Evolutionary conservation across 345 rosid genomes (phyloP), one percentile per base, ranked within the genome.

Genomic region (Brassica nigra): DNA sequence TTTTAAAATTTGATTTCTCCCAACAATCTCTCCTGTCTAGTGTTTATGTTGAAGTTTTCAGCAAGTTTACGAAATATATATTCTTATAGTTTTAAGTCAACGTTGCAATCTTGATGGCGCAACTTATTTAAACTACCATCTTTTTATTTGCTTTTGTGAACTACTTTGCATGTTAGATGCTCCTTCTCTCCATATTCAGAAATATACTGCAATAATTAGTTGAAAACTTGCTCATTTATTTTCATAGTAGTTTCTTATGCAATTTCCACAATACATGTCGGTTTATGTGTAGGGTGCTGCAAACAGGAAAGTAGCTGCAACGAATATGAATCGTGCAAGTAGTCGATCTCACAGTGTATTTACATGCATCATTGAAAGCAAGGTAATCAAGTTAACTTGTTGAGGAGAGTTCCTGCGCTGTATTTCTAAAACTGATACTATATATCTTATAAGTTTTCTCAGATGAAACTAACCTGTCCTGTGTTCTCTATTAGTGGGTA

Each of bases 301-400:
- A 79, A 95, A 93, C 74, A 87, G 99, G 82, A 93, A 93, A 83
- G 99, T 95, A 61, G 99, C 99, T 68, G 92, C 99, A 2, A 95
- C 99, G 58, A 93, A 93, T 80, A 93, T 95, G 99, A 95, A 93
- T 76, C 92, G 85, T 77, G 98, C 97, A 31, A 95, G 99, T 82
- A 95, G 99, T 83, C 97, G 98, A 71, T 95, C 99, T 59, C 99
- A 95, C 66, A 95, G 99, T 84, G 99, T 95, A 47, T 93, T 95
- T 83, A 93, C 99, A 66, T 95, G 99, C 71, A 85, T 86, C 68
- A 91, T 93, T 59, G 99, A 95, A 83, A 93, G 99, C 79, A 88
- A 91, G 95, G 98, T 95, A 78, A 77, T 82, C 62, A 27, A 58
- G 5, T 55, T 29, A 12, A 65, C 28, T 73, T 81, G 73, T 64